A percentile compares a stretch with the other conserved stretches of the same genome.
These are phyloP conservation scores for Silene noctiflora DNA, from an alignment of 179 eudicot genomes.

Conservation along the genomic window DNA sequence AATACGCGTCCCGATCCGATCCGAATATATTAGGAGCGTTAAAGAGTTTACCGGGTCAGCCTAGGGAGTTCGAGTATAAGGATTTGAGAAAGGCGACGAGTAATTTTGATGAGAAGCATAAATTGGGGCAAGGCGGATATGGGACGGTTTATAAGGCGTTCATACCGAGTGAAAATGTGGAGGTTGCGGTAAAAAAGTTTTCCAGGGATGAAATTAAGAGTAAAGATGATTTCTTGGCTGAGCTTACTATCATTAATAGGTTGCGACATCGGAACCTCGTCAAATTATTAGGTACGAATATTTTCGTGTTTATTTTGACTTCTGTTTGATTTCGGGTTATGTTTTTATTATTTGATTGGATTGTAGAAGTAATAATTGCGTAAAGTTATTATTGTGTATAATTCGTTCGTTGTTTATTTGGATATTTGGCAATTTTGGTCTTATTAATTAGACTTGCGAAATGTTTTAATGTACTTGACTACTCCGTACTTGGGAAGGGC, in stretches of 20 bases:
- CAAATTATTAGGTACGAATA: constrained; percentile 55
- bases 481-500: too few relatives aligned
- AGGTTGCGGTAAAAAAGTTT: constrained; percentile 81
- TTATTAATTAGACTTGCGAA: too few relatives aligned
- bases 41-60: constrained; percentile 64
- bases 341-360: neutral
- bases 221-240: constrained; percentile 77
- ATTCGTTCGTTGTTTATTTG: neutral
- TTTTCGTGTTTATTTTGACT: neutral
- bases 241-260: constrained; percentile 82
- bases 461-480: too few relatives aligned
- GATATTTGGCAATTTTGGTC: neutral
- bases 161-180: constrained; percentile 41
- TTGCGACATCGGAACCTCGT: constrained; percentile 81
- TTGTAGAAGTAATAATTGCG: neutral
- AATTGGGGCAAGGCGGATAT: constrained; percentile 78
- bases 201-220: constrained; percentile 73
- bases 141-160: constrained; percentile 65
- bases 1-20: constrained; percentile 6
- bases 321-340: neutral
- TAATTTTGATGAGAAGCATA: constrained; percentile 61
- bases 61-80: constrained; percentile 55
- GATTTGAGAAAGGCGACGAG: constrained; percentile 70
- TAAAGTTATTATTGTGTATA: neutral
- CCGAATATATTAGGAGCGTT: constrained; percentile 54